Base-by-base conservation (phyloP, 2,329 filamentous ascomycete species). In the Podosphaera xanthii region DNA sequence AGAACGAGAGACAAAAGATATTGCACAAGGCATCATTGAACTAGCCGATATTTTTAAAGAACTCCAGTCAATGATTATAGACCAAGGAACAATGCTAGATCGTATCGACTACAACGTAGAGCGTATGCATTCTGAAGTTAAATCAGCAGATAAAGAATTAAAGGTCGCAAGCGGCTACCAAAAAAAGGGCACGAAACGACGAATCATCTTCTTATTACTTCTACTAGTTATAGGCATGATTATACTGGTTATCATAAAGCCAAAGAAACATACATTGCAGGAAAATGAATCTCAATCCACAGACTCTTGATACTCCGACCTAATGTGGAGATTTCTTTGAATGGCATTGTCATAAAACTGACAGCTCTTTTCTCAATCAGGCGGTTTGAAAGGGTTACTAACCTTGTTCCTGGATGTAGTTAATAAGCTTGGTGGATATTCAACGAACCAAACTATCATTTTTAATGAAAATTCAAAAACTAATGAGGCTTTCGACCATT, bases 81-180 rank as follows among this genome's bases (percentile, higher is more conserved):
- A 92, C 68, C 86, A 92, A 70, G 88, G 88, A 58, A 92, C 87
- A 12, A 86, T 94, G 79, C 77, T 95, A 31, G 90, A 94, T 71
- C 84, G 92, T 67, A 94, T 94, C 66, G 94, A 98, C 71, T 98
- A 96, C 73, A 98, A 98, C 67, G 89, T 98, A 58, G 92, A 98
- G 72, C 80, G 84, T 62, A 96, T 97, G 86, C 81, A 83, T n/a
- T 83, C 82, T 30, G 89, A 97, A 67, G 88, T 98, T 60, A 94
- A 95, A 69, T 86, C 79, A 30, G 92, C 92, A 2, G 87, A 95
- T 62, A 92, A 91, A 70, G 92, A 98, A 72, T 78, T 98, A 59
- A 88, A 82, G 62, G 82, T 94, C 60, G 86, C 92, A 12, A 89
- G 86, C 3, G 85, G 86, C 22, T 97, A 97, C 68, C 92, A 98